Conservation (phyloP, 345 rosid genomes). For the Citrus reticulata region DNA sequence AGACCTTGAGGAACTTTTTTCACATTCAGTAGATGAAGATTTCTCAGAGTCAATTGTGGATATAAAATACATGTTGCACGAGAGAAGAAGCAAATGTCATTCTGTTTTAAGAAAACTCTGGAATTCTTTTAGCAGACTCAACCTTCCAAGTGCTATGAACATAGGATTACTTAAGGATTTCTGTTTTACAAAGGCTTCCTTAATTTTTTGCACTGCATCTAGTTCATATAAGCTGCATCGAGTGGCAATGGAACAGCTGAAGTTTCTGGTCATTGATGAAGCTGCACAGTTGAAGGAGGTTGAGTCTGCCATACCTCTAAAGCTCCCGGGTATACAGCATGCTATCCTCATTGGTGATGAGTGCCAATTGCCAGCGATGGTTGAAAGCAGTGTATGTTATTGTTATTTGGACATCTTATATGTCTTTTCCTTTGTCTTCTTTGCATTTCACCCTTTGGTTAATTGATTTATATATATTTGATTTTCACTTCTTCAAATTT, state of each 20-base stretch:
- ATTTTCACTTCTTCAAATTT: not conserved
- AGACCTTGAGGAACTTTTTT: not conserved
- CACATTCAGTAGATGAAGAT: not conserved
- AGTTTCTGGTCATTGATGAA: slow-evolving; percentile 54
- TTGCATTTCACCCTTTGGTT: not conserved
- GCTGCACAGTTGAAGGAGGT: slow-evolving; percentile 61
- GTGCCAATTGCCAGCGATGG: slow-evolving; percentile 46
- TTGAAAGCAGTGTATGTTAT: slow-evolving; percentile 39
- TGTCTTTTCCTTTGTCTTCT: not conserved
- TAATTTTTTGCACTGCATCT: slow-evolving; percentile 45
- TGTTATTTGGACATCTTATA: not conserved
- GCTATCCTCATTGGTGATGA: slow-evolving; percentile 52
- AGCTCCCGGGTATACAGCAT: slow-evolving; percentile 35
- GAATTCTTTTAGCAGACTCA: not conserved
- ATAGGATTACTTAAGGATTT: slow-evolving; percentile 12
- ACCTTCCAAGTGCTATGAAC: slow-evolving; percentile 16
- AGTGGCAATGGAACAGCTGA: slow-evolving; percentile 21
- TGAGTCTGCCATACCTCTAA: slow-evolving; percentile 51
- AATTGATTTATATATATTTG: not conserved
- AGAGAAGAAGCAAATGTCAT: not conserved
- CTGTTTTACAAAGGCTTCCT: slow-evolving; percentile 31
- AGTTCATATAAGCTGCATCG: slow-evolving; percentile 32
- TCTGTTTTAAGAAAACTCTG: not conserved
- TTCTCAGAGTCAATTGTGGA: not conserved
- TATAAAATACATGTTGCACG: not conserved